These are phyloP conservation scores for Mortierella sp. DNA, from an alignment of 371 early-diverging fungal genomes.

Conservation along the genomic window DNA sequence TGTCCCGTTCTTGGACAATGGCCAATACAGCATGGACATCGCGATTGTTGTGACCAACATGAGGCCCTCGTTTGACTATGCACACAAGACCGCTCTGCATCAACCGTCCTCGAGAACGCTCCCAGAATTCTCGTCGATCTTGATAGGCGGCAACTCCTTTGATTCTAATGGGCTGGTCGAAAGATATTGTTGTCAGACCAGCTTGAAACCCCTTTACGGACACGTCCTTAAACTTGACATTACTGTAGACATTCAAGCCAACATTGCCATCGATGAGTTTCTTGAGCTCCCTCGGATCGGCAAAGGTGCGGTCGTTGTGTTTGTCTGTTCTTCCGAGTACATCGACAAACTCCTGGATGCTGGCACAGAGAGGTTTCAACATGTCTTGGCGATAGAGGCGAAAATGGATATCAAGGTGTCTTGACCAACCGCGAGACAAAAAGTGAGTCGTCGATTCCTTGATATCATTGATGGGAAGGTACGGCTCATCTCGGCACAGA, in stretches of 20 bases:
- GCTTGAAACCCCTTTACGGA: slow-evolving; percentile 8
- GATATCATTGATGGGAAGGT: slow-evolving; percentile 59
- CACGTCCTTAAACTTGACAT: slow-evolving; percentile 43
- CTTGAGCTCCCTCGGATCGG: slow-evolving; percentile 29
- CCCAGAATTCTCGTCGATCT: slow-evolving; percentile 47
- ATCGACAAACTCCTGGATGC: slow-evolving; percentile 28
- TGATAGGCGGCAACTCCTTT: background rate
- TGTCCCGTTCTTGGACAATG: slow-evolving; percentile 25
- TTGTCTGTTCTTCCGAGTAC: slow-evolving; percentile 8
- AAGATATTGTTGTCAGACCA: slow-evolving; percentile 34
- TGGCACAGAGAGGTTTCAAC: slow-evolving; percentile 36
- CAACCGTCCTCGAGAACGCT: slow-evolving; percentile 43
- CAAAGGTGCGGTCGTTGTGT: slow-evolving; percentile 17
- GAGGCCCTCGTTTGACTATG: slow-evolving; percentile 36
- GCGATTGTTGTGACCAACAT: slow-evolving; percentile 49
- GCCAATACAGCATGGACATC: slow-evolving; percentile 11
- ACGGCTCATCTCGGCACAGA: slow-evolving; percentile 27
- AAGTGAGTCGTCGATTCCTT: slow-evolving; percentile 48
- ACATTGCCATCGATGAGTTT: slow-evolving; percentile 30
- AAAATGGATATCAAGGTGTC: slow-evolving; percentile 67
- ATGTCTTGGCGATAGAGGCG: slow-evolving; percentile 68
- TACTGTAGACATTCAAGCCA: slow-evolving; percentile 49
- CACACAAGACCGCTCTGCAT: slow-evolving; percentile 61
- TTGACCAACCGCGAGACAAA: slow-evolving; percentile 58
- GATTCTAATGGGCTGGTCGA: slow-evolving; percentile 36